Conservation (phyloP, 257 asterid genomes). For the Solanum lignicaule region DNA sequence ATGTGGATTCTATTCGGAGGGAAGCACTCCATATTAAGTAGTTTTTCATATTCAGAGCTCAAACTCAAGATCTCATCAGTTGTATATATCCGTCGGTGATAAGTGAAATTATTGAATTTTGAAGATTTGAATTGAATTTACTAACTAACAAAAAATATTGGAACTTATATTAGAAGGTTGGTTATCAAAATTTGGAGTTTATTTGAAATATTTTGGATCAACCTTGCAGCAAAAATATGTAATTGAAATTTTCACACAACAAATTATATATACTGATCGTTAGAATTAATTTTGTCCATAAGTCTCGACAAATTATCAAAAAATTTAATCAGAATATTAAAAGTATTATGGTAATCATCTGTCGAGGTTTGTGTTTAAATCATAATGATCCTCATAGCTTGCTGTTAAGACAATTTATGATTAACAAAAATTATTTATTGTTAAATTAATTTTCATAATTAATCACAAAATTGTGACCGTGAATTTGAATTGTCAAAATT, state of each 20-base stretch:
- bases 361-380: neutral
- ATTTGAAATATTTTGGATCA: neutral
- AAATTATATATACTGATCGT: neutral
- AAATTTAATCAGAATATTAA: neutral
- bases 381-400: neutral
- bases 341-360: too few relatives aligned
- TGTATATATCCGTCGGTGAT: too few relatives aligned
- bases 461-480: neutral
- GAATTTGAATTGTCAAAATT: neutral
- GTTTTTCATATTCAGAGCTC: too few relatives aligned
- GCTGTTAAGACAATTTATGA: neutral
- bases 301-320: neutral
- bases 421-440: neutral
- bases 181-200: neutral
- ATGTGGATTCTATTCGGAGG: too few relatives aligned
- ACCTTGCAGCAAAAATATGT: neutral
- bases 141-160: neutral
- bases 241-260: neutral
- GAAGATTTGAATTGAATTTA: neutral
- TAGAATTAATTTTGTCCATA: neutral
- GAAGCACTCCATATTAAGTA: neutral
- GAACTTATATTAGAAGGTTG: neutral
- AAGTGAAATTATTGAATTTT: neutral
- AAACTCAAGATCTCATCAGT: too few relatives aligned
- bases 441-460: neutral